Evolutionary conservation across 345 rosid species (phyloP), one percentile per base, ranked within the genome.

Genomic region (Gossypium mustelinum): DNA sequence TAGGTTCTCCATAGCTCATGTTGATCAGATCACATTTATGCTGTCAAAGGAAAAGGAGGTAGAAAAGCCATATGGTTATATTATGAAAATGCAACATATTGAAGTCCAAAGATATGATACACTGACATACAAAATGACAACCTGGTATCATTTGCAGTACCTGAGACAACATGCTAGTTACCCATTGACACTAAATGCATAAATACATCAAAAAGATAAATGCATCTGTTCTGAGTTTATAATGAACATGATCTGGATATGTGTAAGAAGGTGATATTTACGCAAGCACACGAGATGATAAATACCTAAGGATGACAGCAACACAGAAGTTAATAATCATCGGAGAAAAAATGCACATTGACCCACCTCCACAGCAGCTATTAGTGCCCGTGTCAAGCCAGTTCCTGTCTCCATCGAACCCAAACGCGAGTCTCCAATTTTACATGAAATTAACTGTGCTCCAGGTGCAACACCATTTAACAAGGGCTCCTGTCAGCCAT

Each of bases 401-500:
- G 97, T 92, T 81, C 98, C 98, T 34, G 98, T 94, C 85, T 92
- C 97, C 97, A 92, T 92, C 68, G 97, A 94, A 65, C 91, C 98
- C 76, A 94, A 79, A 75, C 98, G 94, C 2, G 96, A 81, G 75
- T 92, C 98, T 71, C 98, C 98, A 83, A 94, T 94, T 91, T 94
- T 94, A 81, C 98, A 94, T 73, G 98, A 94, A 86, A 94, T 89
- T 74, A 94, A 59, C 52, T 94, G 98, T 57, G 98, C 98, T 72
- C 98, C 98, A 69, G 98, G 98, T 74, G 98, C 97, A 81, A 94
- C 80, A 73, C 98, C 98, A 83, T 94, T 94, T 80, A 94, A 76
- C 78, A 94, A 86, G 65, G 92, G 87, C 85, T 92, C 98, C 98
- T 94, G 80, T 39, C 17, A 81, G 71, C 58, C 66, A 77, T 67